These are phyloP conservation scores for Prunus armeniaca DNA, from an alignment of 306 rosid genomes.

Conservation along the genomic window DNA sequence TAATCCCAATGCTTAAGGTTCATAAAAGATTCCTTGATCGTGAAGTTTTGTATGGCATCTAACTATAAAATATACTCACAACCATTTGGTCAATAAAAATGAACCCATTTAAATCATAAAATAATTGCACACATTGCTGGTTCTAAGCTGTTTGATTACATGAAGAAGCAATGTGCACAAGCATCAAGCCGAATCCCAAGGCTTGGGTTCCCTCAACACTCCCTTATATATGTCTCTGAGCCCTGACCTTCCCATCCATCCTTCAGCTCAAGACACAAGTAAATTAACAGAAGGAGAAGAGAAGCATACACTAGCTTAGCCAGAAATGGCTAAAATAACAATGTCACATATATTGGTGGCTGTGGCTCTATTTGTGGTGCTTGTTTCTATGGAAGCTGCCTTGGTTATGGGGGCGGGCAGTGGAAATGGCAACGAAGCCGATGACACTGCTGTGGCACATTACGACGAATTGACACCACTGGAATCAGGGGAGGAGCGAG, in stretches of 20 bases:
- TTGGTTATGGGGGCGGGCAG: slow-evolving; percentile 8
- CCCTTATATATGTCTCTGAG: background rate
- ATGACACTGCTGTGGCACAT: slow-evolving; percentile 18
- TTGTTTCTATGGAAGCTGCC: slow-evolving; percentile 5
- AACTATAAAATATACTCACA: background rate
- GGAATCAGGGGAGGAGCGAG: slow-evolving; percentile 51
- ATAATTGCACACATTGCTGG: background rate
- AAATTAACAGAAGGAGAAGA: background rate
- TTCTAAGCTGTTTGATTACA: slow-evolving; percentile 1
- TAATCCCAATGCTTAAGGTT: background rate
- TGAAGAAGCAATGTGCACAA: background rate
- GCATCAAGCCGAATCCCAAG: background rate
- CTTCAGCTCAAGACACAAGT: background rate
- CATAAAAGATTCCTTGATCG: background rate
- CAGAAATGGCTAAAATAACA: slow-evolving; percentile 12
- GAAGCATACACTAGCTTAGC: background rate
- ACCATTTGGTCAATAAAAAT: background rate
- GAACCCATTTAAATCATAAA: background rate
- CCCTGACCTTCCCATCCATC: background rate
- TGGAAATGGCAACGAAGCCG: slow-evolving; percentile 8
- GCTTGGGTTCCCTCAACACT: background rate
- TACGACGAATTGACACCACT: slow-evolving; percentile 31
- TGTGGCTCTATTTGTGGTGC: background rate
- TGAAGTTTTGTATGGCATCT: background rate
- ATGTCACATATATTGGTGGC: slow-evolving; percentile 3